Base-by-base conservation (phyloP, 2,329 filamentous ascomycete species). In the Hypomyces rosellus region DNA sequence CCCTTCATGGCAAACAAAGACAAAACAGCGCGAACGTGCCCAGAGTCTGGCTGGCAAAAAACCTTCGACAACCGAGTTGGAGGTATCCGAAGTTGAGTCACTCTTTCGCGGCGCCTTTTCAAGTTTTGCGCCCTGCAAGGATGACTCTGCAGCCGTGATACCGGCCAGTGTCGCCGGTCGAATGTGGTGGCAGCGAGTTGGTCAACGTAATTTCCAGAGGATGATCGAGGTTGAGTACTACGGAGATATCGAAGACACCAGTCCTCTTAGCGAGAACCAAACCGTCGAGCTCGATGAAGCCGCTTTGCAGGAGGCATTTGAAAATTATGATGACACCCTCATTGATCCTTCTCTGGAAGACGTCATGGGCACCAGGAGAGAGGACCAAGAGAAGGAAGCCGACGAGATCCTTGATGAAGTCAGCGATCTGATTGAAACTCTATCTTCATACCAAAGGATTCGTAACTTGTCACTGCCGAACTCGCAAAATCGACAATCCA, bases 41-140 rank as follows among this genome's bases (percentile, higher is more conserved):
- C 73, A 89, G 58, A 89, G 85, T 59, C 73, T 80, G 61, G 83
- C 70, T 38, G 84, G 76, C 57, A 77, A 71, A 63, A 80, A 82
- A 66, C 78, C 77, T 5, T 77, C 77, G 2, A 66, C 72, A 5
- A 69, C 70, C 1, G 81, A 84, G 55, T 62, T 80, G 1, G 76
- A 86, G 61, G 73, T 80, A 58, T 78, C 80, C 3, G 85, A 86
- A 63, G 81, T 89, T 68, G 87, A 91, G 57, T 77, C 84, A 0
- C 70, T 91, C 9, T 92, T 91, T 62, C 78, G 86, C 30, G 82
- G 85, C 49, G 87, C 84, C 1, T 92, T 90, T 65, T 89, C 86
- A 1, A 87, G 85, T 61, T 92, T 91, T 64, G 88, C 88, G 5
- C 88, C 88, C 0, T 82, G 79, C 46, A 84, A 81, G 58, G 88